Conservation (phyloP, 2,329 filamentous ascomycete genomes). For the Bipolaris bicolor region DNA sequence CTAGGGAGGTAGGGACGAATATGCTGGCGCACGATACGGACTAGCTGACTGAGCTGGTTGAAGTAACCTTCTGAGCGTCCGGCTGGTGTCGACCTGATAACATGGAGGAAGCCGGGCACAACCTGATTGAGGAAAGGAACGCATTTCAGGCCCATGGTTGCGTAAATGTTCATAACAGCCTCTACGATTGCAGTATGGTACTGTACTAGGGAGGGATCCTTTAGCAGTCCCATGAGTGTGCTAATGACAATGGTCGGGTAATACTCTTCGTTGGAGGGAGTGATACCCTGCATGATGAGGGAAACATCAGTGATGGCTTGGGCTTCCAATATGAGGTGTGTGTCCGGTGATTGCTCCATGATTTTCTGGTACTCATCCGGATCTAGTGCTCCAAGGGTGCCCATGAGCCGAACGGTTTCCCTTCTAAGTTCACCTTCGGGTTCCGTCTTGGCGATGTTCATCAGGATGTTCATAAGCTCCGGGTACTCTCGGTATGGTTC, state of each 20-base stretch:
- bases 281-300: slow-evolving; percentile 96
- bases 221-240: slow-evolving; percentile 87
- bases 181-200: slow-evolving; percentile 95
- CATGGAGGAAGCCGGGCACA: slow-evolving; percentile 88
- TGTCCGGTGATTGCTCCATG: slow-evolving; percentile 84
- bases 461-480: slow-evolving; percentile 87
- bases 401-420: slow-evolving; percentile 95
- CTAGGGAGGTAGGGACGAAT: slow-evolving; percentile 88
- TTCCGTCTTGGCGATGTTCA: slow-evolving; percentile 93
- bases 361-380: slow-evolving; percentile 97
- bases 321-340: slow-evolving; percentile 71
- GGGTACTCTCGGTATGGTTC: slow-evolving; percentile 95
- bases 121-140: slow-evolving; percentile 94
- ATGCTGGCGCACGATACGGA: slow-evolving; percentile 94
- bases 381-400: slow-evolving; percentile 91
- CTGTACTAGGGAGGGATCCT: slow-evolving; percentile 85
- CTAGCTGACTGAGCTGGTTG: slow-evolving; percentile 90
- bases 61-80: slow-evolving; percentile 93
- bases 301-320: slow-evolving; percentile 86
- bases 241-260: slow-evolving; percentile 98
- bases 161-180: slow-evolving; percentile 98
- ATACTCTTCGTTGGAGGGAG: slow-evolving; percentile 96
- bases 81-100: slow-evolving; percentile 81
- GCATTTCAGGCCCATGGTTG: slow-evolving; percentile 93
- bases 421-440: slow-evolving; percentile 84